Percentiles rank a stretch among this genome's conserved stretches.
Evolutionary conservation across 2,329 filamentous ascomycete species (phyloP).

Genomic region (Fusarium beomiforme): DNA sequence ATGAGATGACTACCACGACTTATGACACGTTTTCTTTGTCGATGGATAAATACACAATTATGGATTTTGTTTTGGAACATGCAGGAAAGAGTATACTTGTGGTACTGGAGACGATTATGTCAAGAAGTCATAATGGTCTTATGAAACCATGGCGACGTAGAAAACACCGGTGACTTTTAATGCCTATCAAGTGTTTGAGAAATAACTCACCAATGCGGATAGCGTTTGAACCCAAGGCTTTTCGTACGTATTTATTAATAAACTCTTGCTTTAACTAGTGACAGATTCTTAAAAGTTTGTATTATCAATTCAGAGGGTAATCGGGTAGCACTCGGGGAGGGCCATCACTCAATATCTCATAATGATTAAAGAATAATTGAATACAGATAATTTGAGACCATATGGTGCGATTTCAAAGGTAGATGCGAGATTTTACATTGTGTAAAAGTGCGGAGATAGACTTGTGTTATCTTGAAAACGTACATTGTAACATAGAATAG

Average conservation of each 20-base stretch:
- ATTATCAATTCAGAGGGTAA: neutral
- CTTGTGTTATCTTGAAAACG: neutral
- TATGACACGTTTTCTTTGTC: constrained; percentile 29
- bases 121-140: neutral
- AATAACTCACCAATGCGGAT: too few relatives aligned
- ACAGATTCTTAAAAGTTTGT: neutral
- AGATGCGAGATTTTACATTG: neutral
- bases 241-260: too few relatives aligned
- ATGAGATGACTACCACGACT: constrained; percentile 33
- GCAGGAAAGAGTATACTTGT: neutral
- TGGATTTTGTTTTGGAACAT: neutral
- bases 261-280: neutral
- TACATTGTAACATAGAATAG: neutral
- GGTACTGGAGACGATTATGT: neutral
- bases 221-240: too few relatives aligned
- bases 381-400: neutral
- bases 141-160: too few relatives aligned
- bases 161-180: too few relatives aligned
- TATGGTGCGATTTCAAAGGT: neutral
- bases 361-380: neutral
- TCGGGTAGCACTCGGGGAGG: too few relatives aligned
- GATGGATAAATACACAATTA: neutral
- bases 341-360: neutral
- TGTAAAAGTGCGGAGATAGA: neutral
- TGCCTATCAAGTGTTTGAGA: too few relatives aligned